Percentiles rank a stretch among this genome's conserved stretches.
Conservation (phyloP, 2,329 filamentous ascomycete species). For the Aureobasidium sp. region DNA sequence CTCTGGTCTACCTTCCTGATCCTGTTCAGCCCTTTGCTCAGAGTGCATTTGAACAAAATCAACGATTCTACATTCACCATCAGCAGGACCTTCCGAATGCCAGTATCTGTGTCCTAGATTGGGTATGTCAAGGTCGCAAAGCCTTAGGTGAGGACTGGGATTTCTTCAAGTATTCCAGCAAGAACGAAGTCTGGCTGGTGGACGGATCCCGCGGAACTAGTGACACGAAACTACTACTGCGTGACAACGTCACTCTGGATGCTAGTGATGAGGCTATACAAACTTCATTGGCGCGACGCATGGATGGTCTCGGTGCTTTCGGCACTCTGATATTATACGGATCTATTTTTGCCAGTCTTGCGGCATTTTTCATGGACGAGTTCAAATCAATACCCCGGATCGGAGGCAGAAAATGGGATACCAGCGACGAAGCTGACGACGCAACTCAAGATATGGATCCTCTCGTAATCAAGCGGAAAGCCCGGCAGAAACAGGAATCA, state of each 20-base stretch:
- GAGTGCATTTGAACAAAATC: conserved; percentile 77
- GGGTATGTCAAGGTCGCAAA: conserved; percentile 82
- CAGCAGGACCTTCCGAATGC: conserved; percentile 31
- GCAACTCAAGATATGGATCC: conserved; percentile 23
- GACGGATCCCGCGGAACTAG: conserved; percentile 31
- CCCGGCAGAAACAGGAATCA: conserved; percentile 53
- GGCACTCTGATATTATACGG: conserved; percentile 82
- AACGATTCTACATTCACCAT: conserved; percentile 60
- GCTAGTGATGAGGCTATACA: conserved; percentile 30
- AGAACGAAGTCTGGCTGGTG: conserved; percentile 75
- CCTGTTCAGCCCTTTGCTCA: conserved; percentile 85
- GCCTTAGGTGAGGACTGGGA: conserved; percentile 88
- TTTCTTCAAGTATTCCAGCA: conserved; percentile 68
- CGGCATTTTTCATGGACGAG: conserved; percentile 68
- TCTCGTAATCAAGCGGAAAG: conserved; percentile 40
- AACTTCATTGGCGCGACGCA: conserved; percentile 43
- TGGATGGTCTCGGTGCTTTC: conserved; percentile 69
- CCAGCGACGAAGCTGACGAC: conserved; percentile 32
- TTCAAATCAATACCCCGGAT: conserved; percentile 74
- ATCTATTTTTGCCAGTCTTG: conserved; percentile 56
- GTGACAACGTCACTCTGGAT: conserved; percentile 75
- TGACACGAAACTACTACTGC: conserved; percentile 55
- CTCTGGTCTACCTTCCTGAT: conserved; percentile 68
- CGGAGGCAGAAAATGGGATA: conserved; percentile 69
- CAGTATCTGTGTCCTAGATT: conserved; percentile 77